phyloP scores from a whole-genome alignment of 2,329 filamentous ascomycete species.

The Aspergillus phoenicis region DNA sequence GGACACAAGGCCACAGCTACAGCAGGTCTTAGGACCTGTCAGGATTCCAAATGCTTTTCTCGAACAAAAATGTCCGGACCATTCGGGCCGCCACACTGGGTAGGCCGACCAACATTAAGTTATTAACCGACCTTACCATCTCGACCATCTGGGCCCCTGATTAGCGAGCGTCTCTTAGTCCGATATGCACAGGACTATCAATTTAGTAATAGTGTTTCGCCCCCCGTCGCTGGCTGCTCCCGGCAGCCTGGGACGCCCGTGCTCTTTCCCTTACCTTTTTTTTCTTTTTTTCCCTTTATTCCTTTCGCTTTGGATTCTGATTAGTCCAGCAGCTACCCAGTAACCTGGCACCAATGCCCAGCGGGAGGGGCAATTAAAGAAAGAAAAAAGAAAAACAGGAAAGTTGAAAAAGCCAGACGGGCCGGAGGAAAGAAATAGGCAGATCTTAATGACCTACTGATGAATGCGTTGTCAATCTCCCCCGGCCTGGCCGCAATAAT shows the following conservation, averaged over 20 bases:
- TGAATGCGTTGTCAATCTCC: slow-evolving; percentile 4
- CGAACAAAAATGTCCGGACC: background rate
- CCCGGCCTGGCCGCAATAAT: background rate
- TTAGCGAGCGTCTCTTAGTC: slow-evolving; percentile 1
- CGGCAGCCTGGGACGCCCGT: slow-evolving; percentile 26
- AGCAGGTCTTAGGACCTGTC: background rate
- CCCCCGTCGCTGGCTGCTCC: slow-evolving; percentile 12
- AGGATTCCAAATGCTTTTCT: background rate
- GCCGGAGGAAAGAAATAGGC: background rate
- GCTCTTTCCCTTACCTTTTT: slow-evolving; percentile 13
- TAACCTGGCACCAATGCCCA: slow-evolving; percentile 1
- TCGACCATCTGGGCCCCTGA: background rate
- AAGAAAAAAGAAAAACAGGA: background rate
- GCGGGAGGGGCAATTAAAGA: background rate
- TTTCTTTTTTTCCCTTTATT: background rate
- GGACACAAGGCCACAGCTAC: background rate
- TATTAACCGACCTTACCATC: background rate
- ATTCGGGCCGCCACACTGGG: background rate
- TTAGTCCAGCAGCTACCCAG: background rate
- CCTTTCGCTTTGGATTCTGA: background rate
- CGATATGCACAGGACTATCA: background rate
- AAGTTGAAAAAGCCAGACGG: background rate
- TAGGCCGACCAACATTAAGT: background rate
- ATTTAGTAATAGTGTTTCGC: background rate
- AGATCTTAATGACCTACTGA: background rate